Evolutionary conservation across 2,329 filamentous ascomycete genomes (phyloP).

Genomic region (Neospermospora avenae): DNA sequence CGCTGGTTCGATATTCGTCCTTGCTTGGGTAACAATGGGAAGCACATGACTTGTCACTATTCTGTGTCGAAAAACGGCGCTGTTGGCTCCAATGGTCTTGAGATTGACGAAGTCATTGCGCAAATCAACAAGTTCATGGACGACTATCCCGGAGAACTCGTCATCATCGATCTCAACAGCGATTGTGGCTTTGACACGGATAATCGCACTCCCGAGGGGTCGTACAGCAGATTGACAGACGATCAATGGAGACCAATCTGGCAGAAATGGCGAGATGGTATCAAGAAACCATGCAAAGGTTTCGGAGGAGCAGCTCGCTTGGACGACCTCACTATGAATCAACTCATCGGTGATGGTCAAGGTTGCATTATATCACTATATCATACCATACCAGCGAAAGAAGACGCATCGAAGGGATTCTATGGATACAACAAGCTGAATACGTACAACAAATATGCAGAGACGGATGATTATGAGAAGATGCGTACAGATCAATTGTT

Average conservation of each 20-base stretch:
- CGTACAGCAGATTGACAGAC: not conserved
- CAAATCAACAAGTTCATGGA: slow-evolving; percentile 3
- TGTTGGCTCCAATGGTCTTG: not conserved
- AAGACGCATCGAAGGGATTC: not conserved
- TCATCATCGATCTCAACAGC: not conserved
- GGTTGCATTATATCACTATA: not conserved
- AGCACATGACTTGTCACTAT: slow-evolving; percentile 1
- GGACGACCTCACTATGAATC: slow-evolving; percentile 1
- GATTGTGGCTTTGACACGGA: slow-evolving; percentile 1
- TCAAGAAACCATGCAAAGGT: slow-evolving; percentile 2
- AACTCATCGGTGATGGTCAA: not conserved
- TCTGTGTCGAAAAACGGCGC: not conserved
- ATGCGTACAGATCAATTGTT: not conserved
- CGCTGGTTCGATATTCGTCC: slow-evolving; percentile 1
- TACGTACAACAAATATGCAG: not conserved
- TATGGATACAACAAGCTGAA: not conserved
- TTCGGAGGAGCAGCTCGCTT: not conserved
- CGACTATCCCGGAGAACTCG: not conserved
- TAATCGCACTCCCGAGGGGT: not conserved
- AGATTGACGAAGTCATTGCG: not conserved
- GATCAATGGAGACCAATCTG: slow-evolving; percentile 1
- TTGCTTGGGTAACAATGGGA: not conserved
- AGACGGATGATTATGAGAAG: not conserved
- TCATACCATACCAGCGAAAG: not conserved
- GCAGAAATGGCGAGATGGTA: not conserved